These are phyloP conservation scores for Entonaema liquescens DNA, from an alignment of 495 filamentous ascomycete species.

Conservation along the genomic window DNA sequence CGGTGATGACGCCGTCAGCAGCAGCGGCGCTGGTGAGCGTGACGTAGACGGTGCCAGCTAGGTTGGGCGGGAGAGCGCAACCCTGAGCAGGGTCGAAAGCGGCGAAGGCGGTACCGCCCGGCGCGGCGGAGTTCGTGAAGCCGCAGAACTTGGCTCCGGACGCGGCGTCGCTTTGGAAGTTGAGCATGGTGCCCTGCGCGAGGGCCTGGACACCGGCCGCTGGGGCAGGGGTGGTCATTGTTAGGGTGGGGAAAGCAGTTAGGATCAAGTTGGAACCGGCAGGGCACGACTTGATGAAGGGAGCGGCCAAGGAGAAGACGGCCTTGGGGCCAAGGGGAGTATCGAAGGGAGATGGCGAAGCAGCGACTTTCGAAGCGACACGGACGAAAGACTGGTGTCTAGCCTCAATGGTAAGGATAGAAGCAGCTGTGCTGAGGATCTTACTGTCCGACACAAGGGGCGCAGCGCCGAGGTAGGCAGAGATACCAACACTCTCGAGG, in stretches of 20 bases:
- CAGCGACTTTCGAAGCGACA: conserved; percentile 52
- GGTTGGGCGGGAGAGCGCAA: conserved; percentile 59
- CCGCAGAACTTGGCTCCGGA: conserved; percentile 60
- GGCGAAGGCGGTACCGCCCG: conserved; percentile 63
- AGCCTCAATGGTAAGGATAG: conserved; percentile 68
- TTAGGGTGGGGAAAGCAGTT: conserved; percentile 64
- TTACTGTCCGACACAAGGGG: conserved; percentile 61
- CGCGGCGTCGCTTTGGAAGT: conserved; percentile 53
- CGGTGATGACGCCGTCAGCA: conserved; percentile 53
- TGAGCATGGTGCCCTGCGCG: conserved; percentile 51
- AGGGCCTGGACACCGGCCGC: conserved; percentile 57
- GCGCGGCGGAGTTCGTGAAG: conserved; percentile 63
- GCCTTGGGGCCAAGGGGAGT: conserved; percentile 63
- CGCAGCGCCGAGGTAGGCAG: conserved; percentile 69
- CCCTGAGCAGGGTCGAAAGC: conserved; percentile 56
- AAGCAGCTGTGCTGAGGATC: conserved; percentile 65
- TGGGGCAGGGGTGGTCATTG: conserved; percentile 56
- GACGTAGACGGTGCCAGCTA: conserved; percentile 65
- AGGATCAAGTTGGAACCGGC: conserved; percentile 64
- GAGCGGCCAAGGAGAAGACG: conserved; percentile 70
- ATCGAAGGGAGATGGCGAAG: conserved; percentile 69
- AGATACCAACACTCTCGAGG: conserved; percentile 69
- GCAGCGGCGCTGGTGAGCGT: conserved; percentile 58
- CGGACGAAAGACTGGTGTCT: conserved; percentile 70
- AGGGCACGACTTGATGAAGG: conserved; percentile 69